These are phyloP conservation scores for Massarina eburnea DNA, from an alignment of 2,329 filamentous ascomycete genomes.

Conservation along the genomic window DNA sequence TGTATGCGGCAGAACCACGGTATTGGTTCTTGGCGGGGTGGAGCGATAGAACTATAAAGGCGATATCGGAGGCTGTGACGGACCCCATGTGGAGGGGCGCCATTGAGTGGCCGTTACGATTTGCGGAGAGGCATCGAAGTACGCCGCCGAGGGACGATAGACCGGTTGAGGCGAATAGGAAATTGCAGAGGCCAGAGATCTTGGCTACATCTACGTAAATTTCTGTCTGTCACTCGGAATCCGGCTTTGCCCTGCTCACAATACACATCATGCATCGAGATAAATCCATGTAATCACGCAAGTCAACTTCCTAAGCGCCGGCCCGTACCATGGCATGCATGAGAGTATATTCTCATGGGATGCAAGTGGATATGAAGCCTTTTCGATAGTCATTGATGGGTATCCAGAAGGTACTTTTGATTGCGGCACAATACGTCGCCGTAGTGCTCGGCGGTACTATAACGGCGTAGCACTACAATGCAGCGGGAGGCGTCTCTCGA, in stretches of 20 bases:
- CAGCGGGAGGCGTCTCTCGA: background rate
- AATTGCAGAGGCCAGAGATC: background rate
- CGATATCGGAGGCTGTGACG: slow-evolving; percentile 20
- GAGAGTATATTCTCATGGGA: background rate
- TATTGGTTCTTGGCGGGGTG: slow-evolving; percentile 46
- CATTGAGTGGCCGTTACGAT: slow-evolving; percentile 30
- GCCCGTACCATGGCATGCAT: background rate
- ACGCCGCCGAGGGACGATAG: background rate
- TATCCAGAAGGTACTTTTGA: background rate
- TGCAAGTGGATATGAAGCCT: too few relatives aligned
- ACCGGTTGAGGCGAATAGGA: background rate
- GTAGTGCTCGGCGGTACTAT: too few relatives aligned
- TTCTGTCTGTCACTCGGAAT: too few relatives aligned
- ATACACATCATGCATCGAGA: too few relatives aligned
- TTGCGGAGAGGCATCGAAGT: slow-evolving; percentile 11
- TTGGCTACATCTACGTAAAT: background rate
- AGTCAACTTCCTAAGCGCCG: background rate
- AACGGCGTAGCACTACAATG: background rate
- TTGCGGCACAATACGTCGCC: background rate
- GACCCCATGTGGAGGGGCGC: slow-evolving; percentile 27
- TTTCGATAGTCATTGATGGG: background rate
- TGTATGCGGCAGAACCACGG: slow-evolving; percentile 35
- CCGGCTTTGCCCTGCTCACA: too few relatives aligned
- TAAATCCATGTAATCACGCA: background rate
- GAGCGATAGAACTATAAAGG: slow-evolving; percentile 29